Evolutionary conservation across 2,329 filamentous ascomycete genomes (phyloP), one percentile per base, ranked within the genome.

Genomic region (Colletotrichum aenigma): DNA sequence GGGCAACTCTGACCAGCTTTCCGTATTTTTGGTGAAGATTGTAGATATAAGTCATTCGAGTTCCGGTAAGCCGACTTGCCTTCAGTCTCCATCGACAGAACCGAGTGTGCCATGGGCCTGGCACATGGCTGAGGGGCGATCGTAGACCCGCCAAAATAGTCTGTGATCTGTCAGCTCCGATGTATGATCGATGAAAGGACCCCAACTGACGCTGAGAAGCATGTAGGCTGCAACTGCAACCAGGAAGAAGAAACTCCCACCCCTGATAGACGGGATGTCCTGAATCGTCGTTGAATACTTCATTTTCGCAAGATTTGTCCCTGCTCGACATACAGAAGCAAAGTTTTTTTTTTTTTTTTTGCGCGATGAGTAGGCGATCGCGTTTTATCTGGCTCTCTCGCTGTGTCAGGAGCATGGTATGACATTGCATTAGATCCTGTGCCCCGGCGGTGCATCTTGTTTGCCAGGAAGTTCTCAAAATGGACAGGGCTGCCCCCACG

Each of bases 11-110:
- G 2, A 67, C 65, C n/a, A 67, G 1, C 13, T 52, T 36, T 26
- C 65, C 65, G 21, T 67, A 67, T 28, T 56, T 55, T 21, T 36
- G 28, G 30, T 67, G 65, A 26, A 67, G 65, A 16, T 34, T 21
- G 21, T 67, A 56, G 28, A 67, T 28, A 6, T 67, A 56, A 3
- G 26, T 36, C 65, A 67, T 67, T n/a, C 65, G 28, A 2, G 48
- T 67, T 21, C 65, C 65, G 13, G 28, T 56, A 8, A 67, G 43
- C 16, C 65, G 65, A 24, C 65, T 67, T 30, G 18, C 9, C 43
- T 56, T 67, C 18, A 67, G 43, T 10, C 43, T 67, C 65, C 65
- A 67, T 56, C 65, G 18, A 21, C 30, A 67, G 21, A 55, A 67
- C 16, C 48, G 65, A 18, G 48, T 58, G 30, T 67, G 65, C 65